Base-by-base conservation (phyloP, 2,329 filamentous ascomycete genomes). In the Coniochaeta sp. region DNA sequence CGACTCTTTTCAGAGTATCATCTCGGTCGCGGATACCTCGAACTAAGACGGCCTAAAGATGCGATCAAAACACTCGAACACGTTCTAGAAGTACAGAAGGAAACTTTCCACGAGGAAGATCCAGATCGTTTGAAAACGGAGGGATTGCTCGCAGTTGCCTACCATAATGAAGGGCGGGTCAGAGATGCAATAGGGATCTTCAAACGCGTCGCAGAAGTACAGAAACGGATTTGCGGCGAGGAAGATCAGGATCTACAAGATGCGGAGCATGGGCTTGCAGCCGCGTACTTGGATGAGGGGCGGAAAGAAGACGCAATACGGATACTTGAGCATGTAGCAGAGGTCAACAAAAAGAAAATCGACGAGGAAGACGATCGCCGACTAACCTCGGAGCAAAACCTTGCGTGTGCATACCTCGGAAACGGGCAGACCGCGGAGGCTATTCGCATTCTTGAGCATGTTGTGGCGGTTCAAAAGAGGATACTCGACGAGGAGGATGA, bases 241-340 rank as follows among this genome's bases (percentile, higher is more conserved):
- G 42, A 52, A 24, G 16, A 53, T 38, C 31, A 28, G 1, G n/a
- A 10, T 10, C 46, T 18, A 22, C 46, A 49, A n/a, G 30, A 10
- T 14, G 53, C 50, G 20, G 55, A 61, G 49, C 52, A 61, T n/a
- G 52, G 16, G 18, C 56, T 60, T n/a, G 58, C 56, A 42, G 1
- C 0, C 14, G 55, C 55, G 18, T 59, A 65, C 49, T 10, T 24
- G 7, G 40, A 27, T 16, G 54, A 63, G 42, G 53, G 57, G 38
- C 60, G 61, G 49, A 50, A 57, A 13, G 49, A 57, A 45, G 49
- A 61, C 30, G 60, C 61, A 22, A 40, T 58, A 6, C 42, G 16
- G 24, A 46, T 46, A 24, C 13, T 46, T 3, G 42, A 46, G 24
- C 42, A 16, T 30, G 16, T 27, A 9, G 22, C 27, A n/a, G 22